Base-by-base conservation (phyloP, 2,329 filamentous ascomycete genomes). In the Penicillium sp. region DNA sequence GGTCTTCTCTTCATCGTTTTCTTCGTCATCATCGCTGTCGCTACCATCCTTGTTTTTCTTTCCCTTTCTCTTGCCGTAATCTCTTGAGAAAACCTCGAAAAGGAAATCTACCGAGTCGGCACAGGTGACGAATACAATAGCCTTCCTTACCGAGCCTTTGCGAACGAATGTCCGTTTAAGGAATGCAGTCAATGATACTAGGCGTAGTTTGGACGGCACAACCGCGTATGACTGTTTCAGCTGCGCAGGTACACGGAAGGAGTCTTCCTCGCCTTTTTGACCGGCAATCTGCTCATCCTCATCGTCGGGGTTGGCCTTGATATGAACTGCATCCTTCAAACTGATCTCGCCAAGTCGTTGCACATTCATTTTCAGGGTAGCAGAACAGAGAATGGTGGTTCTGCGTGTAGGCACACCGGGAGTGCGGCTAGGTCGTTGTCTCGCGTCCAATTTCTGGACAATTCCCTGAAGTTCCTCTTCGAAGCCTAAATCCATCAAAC, bases 401-500 rank as follows among this genome's bases (percentile, higher is more conserved):
- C 91, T 83, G 46, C 84, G 84, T 0, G 91, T 87, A 7, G 96
- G 79, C 3, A 88, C 78, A 15, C 82, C 81, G 3, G 83, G 83
- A 30, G 87, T 78, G 2, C 85, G 84, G 30, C 82, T 81, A 24
- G 83, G 84, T 49, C 81, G 83, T 49, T 82, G 81, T 30, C 87
- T 81, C 37, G 86, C 76, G 56, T 91, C 86, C 49, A 97, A 83
- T 56, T 88, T 88, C 49, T 84, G 81, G 13, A 99, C 89, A 58
- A 97, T 93, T 54, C 87, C 89, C 67, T 90, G 89, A 53, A 99
- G 84, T 65, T 97, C 93, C 47, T 97, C 87, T 72, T 97, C 94
- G 62, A 99, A 99, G 0, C 94, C 94, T 65, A 97, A 82, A 68
- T 99, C 94, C 93, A 99, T 97, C 68, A 99, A 78, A n/a, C 94